phyloP scores from a whole-genome alignment of 352 stramenopile genomes.

The Pilasporangium apinafurcum region DNA sequence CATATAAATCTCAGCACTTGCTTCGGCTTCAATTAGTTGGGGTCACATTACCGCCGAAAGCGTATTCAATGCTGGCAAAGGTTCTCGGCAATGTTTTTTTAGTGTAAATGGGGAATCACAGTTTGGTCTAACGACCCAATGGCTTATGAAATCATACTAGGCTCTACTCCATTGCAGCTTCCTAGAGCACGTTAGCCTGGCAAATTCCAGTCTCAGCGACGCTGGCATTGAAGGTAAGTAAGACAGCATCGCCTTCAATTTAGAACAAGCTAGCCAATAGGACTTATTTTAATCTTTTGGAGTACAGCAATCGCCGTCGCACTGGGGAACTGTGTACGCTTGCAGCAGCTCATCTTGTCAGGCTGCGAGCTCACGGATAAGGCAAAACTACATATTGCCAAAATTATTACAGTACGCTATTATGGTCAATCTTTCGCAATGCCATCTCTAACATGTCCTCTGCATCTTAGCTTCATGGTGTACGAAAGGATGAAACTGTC shows the following conservation, averaged over 20 bases:
- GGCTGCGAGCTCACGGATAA: constrained; percentile 43
- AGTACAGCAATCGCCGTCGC: constrained; percentile 22
- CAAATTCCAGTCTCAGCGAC: constrained; percentile 5
- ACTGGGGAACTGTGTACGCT: constrained; percentile 26
- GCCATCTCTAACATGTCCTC: background rate
- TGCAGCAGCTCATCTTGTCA: constrained; percentile 37
- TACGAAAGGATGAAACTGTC: constrained; percentile 37
- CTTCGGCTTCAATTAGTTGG: constrained; percentile 29
- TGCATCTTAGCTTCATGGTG: constrained; percentile 32
- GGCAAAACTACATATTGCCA: constrained; percentile 37
- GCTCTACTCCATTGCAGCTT: too few species aligned
- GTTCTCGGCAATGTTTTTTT: constrained; percentile 4
- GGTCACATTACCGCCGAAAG: constrained; percentile 12
- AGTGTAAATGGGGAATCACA: too few species aligned
- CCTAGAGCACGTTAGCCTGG: constrained; percentile 11
- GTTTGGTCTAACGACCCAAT: too few species aligned
- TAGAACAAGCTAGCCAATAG: background rate
- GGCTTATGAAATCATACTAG: too few species aligned
- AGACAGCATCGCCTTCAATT: background rate
- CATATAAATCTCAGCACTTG: constrained; percentile 19
- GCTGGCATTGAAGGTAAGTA: constrained; percentile 9
- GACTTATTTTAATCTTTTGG: background rate
- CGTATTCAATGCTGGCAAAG: constrained; percentile 20
- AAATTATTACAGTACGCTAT: constrained; percentile 41
- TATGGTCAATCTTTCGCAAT: background rate